These are phyloP conservation scores for Botrytis squamosa DNA, from an alignment of 2,329 filamentous ascomycete genomes.

Conservation along the genomic window DNA sequence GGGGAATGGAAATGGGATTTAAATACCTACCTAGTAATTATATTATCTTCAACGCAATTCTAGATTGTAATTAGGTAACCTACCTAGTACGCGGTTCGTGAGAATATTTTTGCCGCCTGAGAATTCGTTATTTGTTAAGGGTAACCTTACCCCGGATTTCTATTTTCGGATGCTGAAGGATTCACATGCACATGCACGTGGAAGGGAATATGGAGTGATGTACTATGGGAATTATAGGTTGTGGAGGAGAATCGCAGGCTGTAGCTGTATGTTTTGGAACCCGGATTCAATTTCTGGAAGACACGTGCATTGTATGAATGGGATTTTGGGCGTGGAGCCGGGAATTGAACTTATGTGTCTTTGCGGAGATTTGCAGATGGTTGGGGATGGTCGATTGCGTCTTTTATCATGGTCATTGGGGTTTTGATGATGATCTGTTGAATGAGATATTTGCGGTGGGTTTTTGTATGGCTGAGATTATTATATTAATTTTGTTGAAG, in stretches of 20 bases:
- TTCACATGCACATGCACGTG: neutral
- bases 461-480: neutral
- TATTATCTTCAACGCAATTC: neutral
- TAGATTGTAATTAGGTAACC: too few species aligned
- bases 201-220: neutral
- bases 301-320: neutral
- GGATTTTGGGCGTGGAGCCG: neutral
- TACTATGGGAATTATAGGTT: too few species aligned
- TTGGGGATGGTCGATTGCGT: too few species aligned
- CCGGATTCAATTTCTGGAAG: rapidly evolving
- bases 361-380: neutral
- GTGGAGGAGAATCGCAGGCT: neutral
- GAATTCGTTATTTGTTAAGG: too few species aligned
- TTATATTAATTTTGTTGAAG: neutral
- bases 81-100: neutral
- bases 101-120: neutral
- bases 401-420: neutral
- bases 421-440: neutral
- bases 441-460: neutral
- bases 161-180: neutral
- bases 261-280: too few species aligned
- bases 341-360: too few species aligned
- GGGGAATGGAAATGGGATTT: too few species aligned
- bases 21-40: neutral
- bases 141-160: neutral